Conservation (phyloP, 148 eudicot genomes). For the Chenopodium quinoa region DNA sequence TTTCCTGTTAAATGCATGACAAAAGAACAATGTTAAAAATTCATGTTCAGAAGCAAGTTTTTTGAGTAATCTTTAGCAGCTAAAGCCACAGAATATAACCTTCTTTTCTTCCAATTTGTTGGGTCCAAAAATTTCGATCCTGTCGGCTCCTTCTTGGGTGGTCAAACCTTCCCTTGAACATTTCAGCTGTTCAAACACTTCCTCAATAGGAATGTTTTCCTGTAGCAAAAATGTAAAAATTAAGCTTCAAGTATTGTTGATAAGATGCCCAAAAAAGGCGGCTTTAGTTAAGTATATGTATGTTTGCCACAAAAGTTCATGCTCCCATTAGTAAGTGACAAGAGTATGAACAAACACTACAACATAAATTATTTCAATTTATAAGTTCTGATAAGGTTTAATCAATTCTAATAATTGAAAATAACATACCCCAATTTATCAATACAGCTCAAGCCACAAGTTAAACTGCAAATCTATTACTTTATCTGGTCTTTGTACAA, state of each 20-base stretch:
- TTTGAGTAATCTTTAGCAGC: background rate
- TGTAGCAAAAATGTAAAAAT: slow-evolving; percentile 21
- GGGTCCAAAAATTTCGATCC: slow-evolving; percentile 83
- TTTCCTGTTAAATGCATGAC: slow-evolving; percentile 53
- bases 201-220: slow-evolving; percentile 97
- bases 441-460: too few relatives aligned
- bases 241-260: background rate
- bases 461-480: too few relatives aligned
- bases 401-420: too few relatives aligned
- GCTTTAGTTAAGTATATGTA: background rate
- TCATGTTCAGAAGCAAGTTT: background rate
- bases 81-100: slow-evolving; percentile 33
- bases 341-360: background rate
- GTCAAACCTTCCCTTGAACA: slow-evolving; percentile 75
- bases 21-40: background rate
- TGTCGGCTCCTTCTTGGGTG: slow-evolving; percentile 69
- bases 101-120: slow-evolving; percentile 93
- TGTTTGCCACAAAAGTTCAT: background rate
- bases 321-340: background rate
- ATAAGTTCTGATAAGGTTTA: too few relatives aligned
- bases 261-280: background rate
- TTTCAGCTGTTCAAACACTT: slow-evolving; percentile 90
- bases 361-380: background rate
- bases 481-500: too few relatives aligned
- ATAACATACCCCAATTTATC: too few relatives aligned